Evolutionary conservation across 2,329 filamentous ascomycete species (phyloP).

Genomic region (Aspergillus ibericus): DNA sequence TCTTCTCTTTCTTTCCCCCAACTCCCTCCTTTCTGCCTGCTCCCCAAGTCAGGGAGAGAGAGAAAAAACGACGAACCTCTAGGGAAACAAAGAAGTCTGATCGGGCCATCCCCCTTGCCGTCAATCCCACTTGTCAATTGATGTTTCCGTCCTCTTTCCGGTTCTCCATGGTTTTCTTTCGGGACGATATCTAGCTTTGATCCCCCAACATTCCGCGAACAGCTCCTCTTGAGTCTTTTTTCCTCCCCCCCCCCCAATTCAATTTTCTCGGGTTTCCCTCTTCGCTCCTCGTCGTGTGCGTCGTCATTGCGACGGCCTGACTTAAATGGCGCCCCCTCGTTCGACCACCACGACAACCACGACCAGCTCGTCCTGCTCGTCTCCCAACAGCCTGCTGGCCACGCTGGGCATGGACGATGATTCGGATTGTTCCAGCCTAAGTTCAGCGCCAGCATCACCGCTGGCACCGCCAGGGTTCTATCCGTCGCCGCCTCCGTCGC

Average conservation of each 20-base stretch:
- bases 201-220: constrained; percentile 9
- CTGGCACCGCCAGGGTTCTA: constrained; percentile 39
- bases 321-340: constrained; percentile 11
- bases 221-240: constrained; percentile 4
- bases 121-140: constrained; percentile 14
- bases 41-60: constrained; percentile 11
- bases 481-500: constrained; percentile 47
- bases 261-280: constrained; percentile 11
- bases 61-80: constrained; percentile 5
- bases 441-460: constrained; percentile 43
- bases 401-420: constrained; percentile 28
- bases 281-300: constrained; percentile 4
- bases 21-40: constrained; percentile 27
- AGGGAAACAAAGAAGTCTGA: background rate
- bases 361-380: constrained; percentile 12
- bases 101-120: background rate
- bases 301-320: constrained; percentile 15
- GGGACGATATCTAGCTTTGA: constrained; percentile 12
- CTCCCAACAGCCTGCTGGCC: constrained; percentile 11
- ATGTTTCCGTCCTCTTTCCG: constrained; percentile 10
- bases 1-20: constrained; percentile 23
- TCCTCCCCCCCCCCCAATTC: constrained; percentile 1
- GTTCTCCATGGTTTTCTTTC: constrained; percentile 17
- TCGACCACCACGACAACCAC: constrained; percentile 10
- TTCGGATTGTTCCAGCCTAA: constrained; percentile 43